These are phyloP conservation scores for Trametes hirsuta DNA, from an alignment of 1,284 basidiomycete genomes.

Conservation along the genomic window DNA sequence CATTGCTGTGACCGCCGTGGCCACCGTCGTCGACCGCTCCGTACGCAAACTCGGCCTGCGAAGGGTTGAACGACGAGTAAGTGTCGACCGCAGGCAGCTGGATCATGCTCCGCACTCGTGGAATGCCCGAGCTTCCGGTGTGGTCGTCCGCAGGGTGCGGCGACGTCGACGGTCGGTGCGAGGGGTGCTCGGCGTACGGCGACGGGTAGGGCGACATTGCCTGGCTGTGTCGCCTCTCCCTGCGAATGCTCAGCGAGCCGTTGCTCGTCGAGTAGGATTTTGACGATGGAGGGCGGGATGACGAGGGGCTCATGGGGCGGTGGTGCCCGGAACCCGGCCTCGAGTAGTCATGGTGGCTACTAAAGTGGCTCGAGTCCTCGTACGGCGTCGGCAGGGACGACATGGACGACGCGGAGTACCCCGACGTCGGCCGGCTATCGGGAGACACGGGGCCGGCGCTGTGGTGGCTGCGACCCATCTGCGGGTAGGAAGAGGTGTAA, in stretches of 20 bases:
- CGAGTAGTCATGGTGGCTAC: slow-evolving; percentile 58
- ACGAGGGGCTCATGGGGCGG: slow-evolving; percentile 42
- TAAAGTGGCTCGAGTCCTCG: slow-evolving; percentile 57
- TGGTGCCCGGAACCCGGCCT: slow-evolving; percentile 75
- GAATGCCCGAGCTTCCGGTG: slow-evolving; percentile 47
- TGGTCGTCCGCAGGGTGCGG: slow-evolving; percentile 66
- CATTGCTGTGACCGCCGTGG: slow-evolving; percentile 26
- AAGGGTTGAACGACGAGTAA: slow-evolving; percentile 64
- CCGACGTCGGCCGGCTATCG: slow-evolving; percentile 79
- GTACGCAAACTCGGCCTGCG: slow-evolving; percentile 79
- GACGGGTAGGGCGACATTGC: slow-evolving; percentile 83
- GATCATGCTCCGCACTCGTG: slow-evolving; percentile 78
- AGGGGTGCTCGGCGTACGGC: slow-evolving; percentile 66
- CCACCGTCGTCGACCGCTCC: slow-evolving; percentile 48
- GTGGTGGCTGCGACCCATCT: slow-evolving; percentile 62
- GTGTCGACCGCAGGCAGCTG: slow-evolving; percentile 68
- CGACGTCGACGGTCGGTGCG: slow-evolving; percentile 66
- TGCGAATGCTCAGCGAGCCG: slow-evolving; percentile 64
- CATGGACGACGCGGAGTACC: slow-evolving; percentile 80
- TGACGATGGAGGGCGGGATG: slow-evolving; percentile 62
- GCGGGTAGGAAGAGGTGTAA: slow-evolving; percentile 64
- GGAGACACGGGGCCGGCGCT: slow-evolving; percentile 75
- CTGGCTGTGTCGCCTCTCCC: slow-evolving; percentile 76
- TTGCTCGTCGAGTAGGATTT: slow-evolving; percentile 51
- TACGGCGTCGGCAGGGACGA: slow-evolving; percentile 64